Evolutionary conservation across 306 rosid species (phyloP), one percentile per base, ranked within the genome.

Genomic region (Sicyos edulis): DNA sequence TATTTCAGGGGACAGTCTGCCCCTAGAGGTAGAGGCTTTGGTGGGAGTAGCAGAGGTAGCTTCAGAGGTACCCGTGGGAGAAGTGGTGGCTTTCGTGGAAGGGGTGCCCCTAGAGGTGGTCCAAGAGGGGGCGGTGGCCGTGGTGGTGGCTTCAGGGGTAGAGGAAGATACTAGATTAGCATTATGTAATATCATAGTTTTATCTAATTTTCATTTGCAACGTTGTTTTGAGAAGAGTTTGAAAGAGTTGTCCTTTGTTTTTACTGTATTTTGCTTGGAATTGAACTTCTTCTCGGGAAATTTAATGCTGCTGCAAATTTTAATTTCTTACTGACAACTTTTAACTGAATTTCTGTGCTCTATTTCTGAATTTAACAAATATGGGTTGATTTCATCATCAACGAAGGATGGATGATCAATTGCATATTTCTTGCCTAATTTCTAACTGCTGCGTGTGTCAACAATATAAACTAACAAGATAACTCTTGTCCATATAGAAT

Each of bases 141-240:
- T 8, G 86, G 89, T 47, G 95, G 93, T 75, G 91, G 95, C 65
- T 91, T 91, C 71, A 81, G 99, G 83, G 99, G 99, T 53, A 84
- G 96, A 75, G 99, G 97, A 22, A 87, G 97, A 82, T 62, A 5
- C 20, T 75, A 62, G 62, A 51, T 17, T 54, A 72, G 60, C 54
- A 34, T 29, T 71, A 51, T 71, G 60, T 19, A 52, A 20, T 11
- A 56, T 22, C 40, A 58, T 21, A 22, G 16, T 15, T 73, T 45
- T 37, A 8, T 8, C 76, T 12, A 55, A 7, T 73, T 58, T 73
- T 42, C 22, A 53, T 62, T 49, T 59, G 69, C 37, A 56, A 47
- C 29, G 14, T 58, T 20, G 11, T 44, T 34, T 15, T 34, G 64
- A 19, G 34, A 34, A 44, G 65, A 19, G 26, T 8, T 20, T 70